These are phyloP conservation scores for Coemansia sp. DNA, from an alignment of 192 early-diverging fungal genomes.

Conservation along the genomic window DNA sequence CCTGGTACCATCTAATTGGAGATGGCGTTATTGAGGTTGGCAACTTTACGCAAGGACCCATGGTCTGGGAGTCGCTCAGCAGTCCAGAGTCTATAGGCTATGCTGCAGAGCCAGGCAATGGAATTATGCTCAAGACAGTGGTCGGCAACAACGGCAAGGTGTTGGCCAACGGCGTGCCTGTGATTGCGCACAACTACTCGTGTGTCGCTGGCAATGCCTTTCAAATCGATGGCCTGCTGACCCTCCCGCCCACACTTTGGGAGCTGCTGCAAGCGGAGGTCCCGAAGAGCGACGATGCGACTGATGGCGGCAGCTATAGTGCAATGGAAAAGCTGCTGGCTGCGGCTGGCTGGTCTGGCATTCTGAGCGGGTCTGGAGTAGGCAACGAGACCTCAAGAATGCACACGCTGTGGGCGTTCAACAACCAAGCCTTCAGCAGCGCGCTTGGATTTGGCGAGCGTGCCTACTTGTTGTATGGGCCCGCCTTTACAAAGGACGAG, in stretches of 20 bases:
- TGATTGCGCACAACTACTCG: slow-evolving; percentile 32
- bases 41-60: slow-evolving; percentile 24
- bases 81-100: slow-evolving; percentile 2
- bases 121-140: slow-evolving; percentile 46
- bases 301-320: slow-evolving; percentile 22
- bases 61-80: slow-evolving; percentile 54
- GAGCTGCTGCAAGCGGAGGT: slow-evolving; percentile 27
- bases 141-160: slow-evolving; percentile 16
- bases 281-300: slow-evolving; percentile 6
- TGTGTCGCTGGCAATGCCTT: slow-evolving; percentile 47
- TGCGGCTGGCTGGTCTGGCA: slow-evolving; percentile 40
- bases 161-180: slow-evolving; percentile 37
- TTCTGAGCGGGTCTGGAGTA: slow-evolving; percentile 14
- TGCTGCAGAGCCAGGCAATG: slow-evolving; percentile 9
- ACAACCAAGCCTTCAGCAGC: slow-evolving; percentile 34
- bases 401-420: slow-evolving; percentile 56
- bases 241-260: slow-evolving; percentile 42
- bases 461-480: slow-evolving; percentile 43
- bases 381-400: slow-evolving; percentile 13
- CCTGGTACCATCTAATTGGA: slow-evolving; percentile 53
- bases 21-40: slow-evolving; percentile 26
- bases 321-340: slow-evolving; percentile 34
- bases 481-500: slow-evolving; percentile 36
- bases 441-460: slow-evolving; percentile 42
- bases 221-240: slow-evolving; percentile 42